Evolutionary conservation across 306 rosid genomes (phyloP).

Genomic region (Sphenostylis stenocarpa): DNA sequence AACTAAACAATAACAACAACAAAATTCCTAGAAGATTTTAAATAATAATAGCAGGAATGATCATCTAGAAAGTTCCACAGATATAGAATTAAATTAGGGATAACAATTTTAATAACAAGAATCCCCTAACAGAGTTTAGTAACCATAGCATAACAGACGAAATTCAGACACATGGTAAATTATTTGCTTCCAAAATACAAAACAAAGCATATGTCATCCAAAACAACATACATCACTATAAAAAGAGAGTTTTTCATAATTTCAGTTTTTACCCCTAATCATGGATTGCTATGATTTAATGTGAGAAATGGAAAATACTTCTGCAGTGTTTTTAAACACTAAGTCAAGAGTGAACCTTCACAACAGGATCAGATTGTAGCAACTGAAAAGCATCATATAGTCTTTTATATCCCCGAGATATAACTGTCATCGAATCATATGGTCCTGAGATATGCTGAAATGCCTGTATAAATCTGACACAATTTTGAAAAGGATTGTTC

Average conservation of each 20-base stretch:
- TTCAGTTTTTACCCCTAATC: background rate
- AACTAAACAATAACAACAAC: background rate
- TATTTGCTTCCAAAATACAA: background rate
- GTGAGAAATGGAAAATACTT: background rate
- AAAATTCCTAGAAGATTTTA: background rate
- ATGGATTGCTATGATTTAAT: background rate
- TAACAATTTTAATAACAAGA: background rate
- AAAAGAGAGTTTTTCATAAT: background rate
- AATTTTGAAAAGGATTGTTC: constrained; percentile 33
- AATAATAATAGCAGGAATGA: background rate
- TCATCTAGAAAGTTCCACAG: background rate
- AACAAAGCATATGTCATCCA: background rate
- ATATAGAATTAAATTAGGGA: background rate
- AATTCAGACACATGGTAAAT: background rate
- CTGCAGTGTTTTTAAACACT: background rate
- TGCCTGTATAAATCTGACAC: constrained; percentile 50
- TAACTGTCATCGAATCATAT: constrained; percentile 39
- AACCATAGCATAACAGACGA: background rate
- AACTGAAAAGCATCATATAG: constrained; percentile 51
- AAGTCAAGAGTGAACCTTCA: constrained; percentile 48
- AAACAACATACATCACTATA: background rate
- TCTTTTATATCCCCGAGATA: constrained; percentile 47
- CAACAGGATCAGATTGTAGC: constrained; percentile 54
- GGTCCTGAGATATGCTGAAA: constrained; percentile 40
- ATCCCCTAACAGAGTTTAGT: background rate